phyloP scores from a whole-genome alignment of 2,329 filamentous ascomycete species.

The Westerdykella aurantiaca region DNA sequence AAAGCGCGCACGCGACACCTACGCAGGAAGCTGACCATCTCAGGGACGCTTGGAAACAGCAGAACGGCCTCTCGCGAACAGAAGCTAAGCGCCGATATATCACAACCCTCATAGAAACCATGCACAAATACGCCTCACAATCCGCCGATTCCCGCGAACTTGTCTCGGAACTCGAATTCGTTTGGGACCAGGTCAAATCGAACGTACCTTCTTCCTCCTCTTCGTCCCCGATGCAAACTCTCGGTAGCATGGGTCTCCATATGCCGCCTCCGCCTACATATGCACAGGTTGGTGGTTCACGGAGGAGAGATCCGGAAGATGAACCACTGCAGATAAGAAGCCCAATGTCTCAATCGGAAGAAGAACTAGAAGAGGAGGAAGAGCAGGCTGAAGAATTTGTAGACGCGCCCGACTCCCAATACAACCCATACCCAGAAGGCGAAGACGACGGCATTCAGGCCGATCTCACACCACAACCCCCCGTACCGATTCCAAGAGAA shows the following conservation, averaged over 20 bases:
- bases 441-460: constrained; percentile 10
- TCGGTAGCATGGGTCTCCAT: constrained; percentile 30
- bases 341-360: constrained; percentile 69
- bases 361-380: constrained; percentile 39
- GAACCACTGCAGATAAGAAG: constrained; percentile 57
- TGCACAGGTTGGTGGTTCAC: constrained; percentile 45
- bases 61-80: constrained; percentile 75
- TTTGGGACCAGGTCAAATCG: constrained; percentile 96
- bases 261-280: constrained; percentile 20
- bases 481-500: constrained; percentile 10
- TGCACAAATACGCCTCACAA: constrained; percentile 86
- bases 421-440: constrained; percentile 33
- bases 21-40: constrained; percentile 5
- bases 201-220: constrained; percentile 61
- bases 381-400: constrained; percentile 40
- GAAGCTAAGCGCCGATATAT: constrained; percentile 94
- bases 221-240: constrained; percentile 37
- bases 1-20: constrained; percentile 12
- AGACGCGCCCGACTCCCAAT: constrained; percentile 45
- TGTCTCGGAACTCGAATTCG: constrained; percentile 92
- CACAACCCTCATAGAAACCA: constrained; percentile 87
- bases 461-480: constrained; percentile 9
- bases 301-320: constrained; percentile 22
- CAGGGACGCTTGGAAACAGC: constrained; percentile 89
- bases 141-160: constrained; percentile 82